Evolutionary conservation across 768 basidiomycete species (phyloP).

Genomic region (Pleurotus sapidus): DNA sequence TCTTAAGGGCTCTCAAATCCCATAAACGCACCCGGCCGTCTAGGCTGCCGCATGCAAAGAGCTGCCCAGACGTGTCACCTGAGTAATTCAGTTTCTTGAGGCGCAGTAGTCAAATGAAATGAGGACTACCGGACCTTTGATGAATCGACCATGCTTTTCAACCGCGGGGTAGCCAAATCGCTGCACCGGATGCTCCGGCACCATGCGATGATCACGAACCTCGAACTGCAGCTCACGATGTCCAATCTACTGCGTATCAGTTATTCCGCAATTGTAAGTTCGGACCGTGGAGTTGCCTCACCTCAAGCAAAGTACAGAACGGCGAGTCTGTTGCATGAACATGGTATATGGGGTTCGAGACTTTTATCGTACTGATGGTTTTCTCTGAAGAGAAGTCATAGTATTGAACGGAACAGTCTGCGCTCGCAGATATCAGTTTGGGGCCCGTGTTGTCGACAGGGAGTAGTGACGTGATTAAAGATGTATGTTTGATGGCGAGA

Average conservation of each 20-base stretch:
- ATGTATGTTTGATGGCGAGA: slow-evolving; percentile 39
- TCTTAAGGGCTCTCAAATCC: slow-evolving; percentile 41
- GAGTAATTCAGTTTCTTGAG: neutral
- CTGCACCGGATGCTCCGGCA: slow-evolving; percentile 30
- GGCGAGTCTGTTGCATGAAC: slow-evolving; percentile 32
- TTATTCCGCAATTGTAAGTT: neutral
- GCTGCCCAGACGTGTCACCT: slow-evolving; percentile 19
- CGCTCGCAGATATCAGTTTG: slow-evolving; percentile 45
- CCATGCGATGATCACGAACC: slow-evolving; percentile 42
- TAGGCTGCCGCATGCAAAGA: slow-evolving; percentile 42
- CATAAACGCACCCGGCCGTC: slow-evolving; percentile 42
- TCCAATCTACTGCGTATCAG: slow-evolving; percentile 30
- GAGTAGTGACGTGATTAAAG: slow-evolving; percentile 40
- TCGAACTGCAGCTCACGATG: slow-evolving; percentile 53
- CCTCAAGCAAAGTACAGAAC: slow-evolving; percentile 43
- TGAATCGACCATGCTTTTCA: slow-evolving; percentile 38
- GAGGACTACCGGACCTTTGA: slow-evolving; percentile 32
- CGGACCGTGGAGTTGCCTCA: slow-evolving; percentile 10
- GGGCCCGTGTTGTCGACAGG: slow-evolving; percentile 40
- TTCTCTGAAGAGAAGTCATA: slow-evolving; percentile 48
- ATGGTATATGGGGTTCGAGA: slow-evolving; percentile 42
- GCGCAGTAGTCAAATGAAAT: too few species aligned
- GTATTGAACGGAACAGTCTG: slow-evolving; percentile 41
- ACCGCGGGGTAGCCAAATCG: slow-evolving; percentile 40
- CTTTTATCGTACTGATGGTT: slow-evolving; percentile 34